Evolutionary conservation across 495 filamentous ascomycete genomes (phyloP).

Genomic region (Copromyces sp.): DNA sequence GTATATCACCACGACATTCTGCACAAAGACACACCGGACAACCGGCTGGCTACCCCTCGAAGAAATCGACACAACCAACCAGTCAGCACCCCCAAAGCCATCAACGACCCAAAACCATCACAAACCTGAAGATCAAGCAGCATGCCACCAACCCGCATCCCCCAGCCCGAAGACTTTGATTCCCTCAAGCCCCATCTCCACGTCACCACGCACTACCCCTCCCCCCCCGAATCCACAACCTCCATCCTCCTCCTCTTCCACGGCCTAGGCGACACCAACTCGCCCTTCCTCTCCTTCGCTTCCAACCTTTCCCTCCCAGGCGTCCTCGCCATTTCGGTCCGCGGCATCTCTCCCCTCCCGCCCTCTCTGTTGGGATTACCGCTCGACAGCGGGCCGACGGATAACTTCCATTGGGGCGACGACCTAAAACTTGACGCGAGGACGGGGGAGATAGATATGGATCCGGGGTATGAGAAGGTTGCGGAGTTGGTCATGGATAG

Average conservation of each 20-base stretch:
- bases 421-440: constrained; percentile 59
- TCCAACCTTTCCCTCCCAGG: constrained; percentile 68
- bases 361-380: constrained; percentile 51
- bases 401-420: constrained; percentile 80
- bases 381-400: constrained; percentile 3
- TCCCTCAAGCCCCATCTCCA: constrained; percentile 15
- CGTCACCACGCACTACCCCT: constrained; percentile 24
- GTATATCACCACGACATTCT: not conserved
- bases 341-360: constrained; percentile 63
- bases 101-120: not conserved
- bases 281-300: constrained; percentile 61
- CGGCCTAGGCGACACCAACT: constrained; percentile 72
- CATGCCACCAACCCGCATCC: not conserved
- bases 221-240: constrained; percentile 39
- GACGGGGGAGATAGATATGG: constrained; percentile 60
- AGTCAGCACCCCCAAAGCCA: no score
- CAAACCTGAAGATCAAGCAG: not conserved
- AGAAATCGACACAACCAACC: not conserved
- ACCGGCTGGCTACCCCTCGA: not conserved
- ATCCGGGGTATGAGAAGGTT: constrained; percentile 61
- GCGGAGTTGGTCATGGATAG: constrained; percentile 39
- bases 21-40: not conserved
- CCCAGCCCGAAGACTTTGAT: constrained; percentile 1
- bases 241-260: constrained; percentile 84
- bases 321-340: constrained; percentile 66